These are phyloP conservation scores for Zymoseptoria brevis DNA, from an alignment of 2,329 filamentous ascomycete species.

Conservation along the genomic window DNA sequence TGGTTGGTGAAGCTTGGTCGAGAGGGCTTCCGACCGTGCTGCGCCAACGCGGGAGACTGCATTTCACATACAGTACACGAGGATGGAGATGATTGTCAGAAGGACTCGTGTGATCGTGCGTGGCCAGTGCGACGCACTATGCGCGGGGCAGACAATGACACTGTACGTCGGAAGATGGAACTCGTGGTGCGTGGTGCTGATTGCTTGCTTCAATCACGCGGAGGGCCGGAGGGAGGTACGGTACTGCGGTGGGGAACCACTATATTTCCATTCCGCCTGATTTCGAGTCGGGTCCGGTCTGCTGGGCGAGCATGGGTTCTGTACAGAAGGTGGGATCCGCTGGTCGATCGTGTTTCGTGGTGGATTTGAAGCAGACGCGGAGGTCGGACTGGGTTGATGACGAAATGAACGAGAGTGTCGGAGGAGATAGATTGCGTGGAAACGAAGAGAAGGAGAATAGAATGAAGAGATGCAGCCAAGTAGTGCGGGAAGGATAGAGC, in stretches of 20 bases:
- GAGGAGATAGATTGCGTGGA: not conserved
- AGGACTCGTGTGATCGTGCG: not conserved
- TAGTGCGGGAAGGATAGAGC: not conserved
- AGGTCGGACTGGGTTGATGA: not conserved
- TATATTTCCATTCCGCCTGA: not conserved
- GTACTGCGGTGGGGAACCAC: not conserved
- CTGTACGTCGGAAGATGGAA: not conserved
- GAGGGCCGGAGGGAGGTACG: not conserved
- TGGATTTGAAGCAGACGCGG: not conserved
- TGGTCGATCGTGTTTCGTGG: not conserved
- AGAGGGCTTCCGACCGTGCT: conserved; percentile 20
- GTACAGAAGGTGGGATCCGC: not conserved
- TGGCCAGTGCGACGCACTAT: not conserved
- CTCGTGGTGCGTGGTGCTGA: not conserved
- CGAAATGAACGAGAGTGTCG: not conserved
- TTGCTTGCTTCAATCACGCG: not conserved
- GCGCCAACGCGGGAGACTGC: conserved; percentile 26
- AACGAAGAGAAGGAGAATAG: not conserved
- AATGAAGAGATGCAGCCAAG: not conserved
- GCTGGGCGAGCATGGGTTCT: not conserved
- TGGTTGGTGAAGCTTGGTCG: conserved; percentile 28
- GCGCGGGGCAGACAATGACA: not conserved
- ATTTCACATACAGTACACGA: conserved; percentile 18
- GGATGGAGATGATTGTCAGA: not conserved
- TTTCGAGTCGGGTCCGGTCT: not conserved